Base-by-base conservation (phyloP, 441 rosid genomes). In the Hura crepitans region DNA sequence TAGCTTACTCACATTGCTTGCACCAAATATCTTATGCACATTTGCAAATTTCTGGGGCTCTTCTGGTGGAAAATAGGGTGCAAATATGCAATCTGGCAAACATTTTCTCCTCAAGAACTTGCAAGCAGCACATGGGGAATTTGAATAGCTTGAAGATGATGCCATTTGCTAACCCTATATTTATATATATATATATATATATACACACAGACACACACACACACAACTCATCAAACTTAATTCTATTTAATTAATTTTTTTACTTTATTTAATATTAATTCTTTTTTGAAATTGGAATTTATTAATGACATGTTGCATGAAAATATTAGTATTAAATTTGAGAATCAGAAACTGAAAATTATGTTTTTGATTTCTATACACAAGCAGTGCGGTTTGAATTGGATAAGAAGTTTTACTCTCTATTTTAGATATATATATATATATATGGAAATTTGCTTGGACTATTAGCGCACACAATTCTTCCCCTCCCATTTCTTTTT, bases 91-190 rank as follows among this genome's bases (percentile, higher is more conserved):
- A 23, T 87, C 92, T 6, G 97, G 91, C 87, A 90, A 66, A 81
- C 98, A 93, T 75, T 90, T 93, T 79, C 98, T 86, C 80, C 97
- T 85, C 79, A 93, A 75, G 78, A 90, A 86, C 82, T 93, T 93
- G 96, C 98, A 93, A 23, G 98, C 98, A 57, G 98, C 98, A 78
- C 98, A 93, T 66, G 98, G 98, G 50, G 96, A 86, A 82, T 87
- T 93, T 81, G 89, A 90, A 51, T 95, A 89, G 81, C 85, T 88
- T 57, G 96, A 81, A 15, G 95, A 87, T 15, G 90, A 83, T 74
- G 90, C 80, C 87, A 82, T 77, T 22, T 46, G 25, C 37, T 27
- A 6, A 50, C 51, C 66, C 58, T 46, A 35, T 35, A 35, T 60
- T n/a, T n/a, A n/a, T n/a, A n/a, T n/a, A n/a, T n/a, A n/a, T n/a